phyloP scores from a whole-genome alignment of 805 yeast genomes.

The Wickerhamomyces bovis region DNA sequence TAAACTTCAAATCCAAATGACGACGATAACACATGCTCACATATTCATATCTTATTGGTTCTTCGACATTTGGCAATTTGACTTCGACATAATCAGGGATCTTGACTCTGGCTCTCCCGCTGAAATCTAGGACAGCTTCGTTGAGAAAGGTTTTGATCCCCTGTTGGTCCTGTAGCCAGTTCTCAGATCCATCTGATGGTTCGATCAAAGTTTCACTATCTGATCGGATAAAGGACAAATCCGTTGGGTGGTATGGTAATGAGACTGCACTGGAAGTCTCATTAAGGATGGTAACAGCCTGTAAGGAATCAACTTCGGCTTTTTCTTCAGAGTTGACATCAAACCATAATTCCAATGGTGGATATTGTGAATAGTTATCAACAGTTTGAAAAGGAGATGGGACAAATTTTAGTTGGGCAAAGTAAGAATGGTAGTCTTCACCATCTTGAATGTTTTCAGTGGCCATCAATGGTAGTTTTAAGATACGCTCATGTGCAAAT shows the following conservation, averaged over 20 bases:
- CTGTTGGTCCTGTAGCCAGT: conserved; percentile 31
- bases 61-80: conserved; percentile 29
- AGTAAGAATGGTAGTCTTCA: conserved; percentile 27
- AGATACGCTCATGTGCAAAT: conserved; percentile 12
- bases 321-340: conserved; percentile 32
- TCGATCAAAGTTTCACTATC: conserved; percentile 13
- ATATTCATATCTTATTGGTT: conserved; percentile 37
- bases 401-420: conserved; percentile 39
- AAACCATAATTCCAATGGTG: conserved; percentile 55
- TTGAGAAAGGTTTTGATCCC: conserved; percentile 37
- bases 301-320: conserved; percentile 30
- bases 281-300: conserved; percentile 38
- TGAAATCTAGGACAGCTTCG: conserved; percentile 33
- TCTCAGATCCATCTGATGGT: conserved; percentile 10
- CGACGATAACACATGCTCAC: conserved; percentile 38
- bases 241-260: conserved; percentile 35
- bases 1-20: conserved; percentile 37
- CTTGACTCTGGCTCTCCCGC: conserved; percentile 29
- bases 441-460: conserved; percentile 1
- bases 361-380: conserved; percentile 29
- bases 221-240: conserved; percentile 34
- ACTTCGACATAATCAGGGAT: conserved; percentile 37
- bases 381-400: conserved; percentile 36
- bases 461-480: conserved; percentile 13
- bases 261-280: conserved; percentile 39